Evolutionary conservation across 1,284 basidiomycete species (phyloP).

Genomic region (Schizopora paradoxa): DNA sequence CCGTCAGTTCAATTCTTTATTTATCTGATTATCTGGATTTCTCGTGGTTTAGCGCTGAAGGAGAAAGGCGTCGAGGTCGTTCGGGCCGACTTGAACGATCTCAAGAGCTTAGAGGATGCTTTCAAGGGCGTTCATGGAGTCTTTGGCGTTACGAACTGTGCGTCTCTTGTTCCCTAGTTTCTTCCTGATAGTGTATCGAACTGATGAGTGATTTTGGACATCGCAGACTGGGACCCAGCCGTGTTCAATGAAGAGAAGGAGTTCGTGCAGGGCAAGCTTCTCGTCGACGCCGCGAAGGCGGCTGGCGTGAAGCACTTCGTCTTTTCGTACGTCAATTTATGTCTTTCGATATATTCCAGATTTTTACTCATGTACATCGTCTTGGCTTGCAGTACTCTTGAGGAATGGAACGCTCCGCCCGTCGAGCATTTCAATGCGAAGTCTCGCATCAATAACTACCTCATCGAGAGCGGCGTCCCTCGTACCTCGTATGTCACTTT

Average conservation of each 20-base stretch:
- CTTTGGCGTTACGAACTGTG: slow-evolving; percentile 28
- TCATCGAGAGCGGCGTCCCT: slow-evolving; percentile 19
- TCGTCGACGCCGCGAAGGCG: slow-evolving; percentile 28
- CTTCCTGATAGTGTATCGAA: not conserved
- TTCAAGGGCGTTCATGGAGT: slow-evolving; percentile 28
- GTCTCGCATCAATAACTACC: slow-evolving; percentile 23
- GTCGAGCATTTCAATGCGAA: slow-evolving; percentile 25
- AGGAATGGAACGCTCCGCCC: slow-evolving; percentile 6
- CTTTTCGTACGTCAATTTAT: no score
- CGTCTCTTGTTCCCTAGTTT: slow-evolving; percentile 6
- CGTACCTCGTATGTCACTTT: slow-evolving; percentile 20
- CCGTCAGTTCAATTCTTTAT: not conserved
- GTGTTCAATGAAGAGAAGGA: slow-evolving; percentile 14
- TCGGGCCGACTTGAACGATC: slow-evolving; percentile 21
- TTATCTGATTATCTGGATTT: not conserved
- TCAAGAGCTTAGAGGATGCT: slow-evolving; percentile 17
- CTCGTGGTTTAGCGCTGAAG: not conserved
- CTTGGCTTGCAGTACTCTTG: no score
- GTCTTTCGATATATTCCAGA: no score
- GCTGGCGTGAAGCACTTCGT: slow-evolving; percentile 27
- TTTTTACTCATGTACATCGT: no score
- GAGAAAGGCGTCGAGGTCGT: slow-evolving; percentile 24
- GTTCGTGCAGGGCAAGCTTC: slow-evolving; percentile 24
- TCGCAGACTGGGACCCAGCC: slow-evolving; percentile 16
- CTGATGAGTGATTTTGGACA: not conserved